Evolutionary conservation across 257 asterid genomes (phyloP).

Genomic region (Striga asiatica): DNA sequence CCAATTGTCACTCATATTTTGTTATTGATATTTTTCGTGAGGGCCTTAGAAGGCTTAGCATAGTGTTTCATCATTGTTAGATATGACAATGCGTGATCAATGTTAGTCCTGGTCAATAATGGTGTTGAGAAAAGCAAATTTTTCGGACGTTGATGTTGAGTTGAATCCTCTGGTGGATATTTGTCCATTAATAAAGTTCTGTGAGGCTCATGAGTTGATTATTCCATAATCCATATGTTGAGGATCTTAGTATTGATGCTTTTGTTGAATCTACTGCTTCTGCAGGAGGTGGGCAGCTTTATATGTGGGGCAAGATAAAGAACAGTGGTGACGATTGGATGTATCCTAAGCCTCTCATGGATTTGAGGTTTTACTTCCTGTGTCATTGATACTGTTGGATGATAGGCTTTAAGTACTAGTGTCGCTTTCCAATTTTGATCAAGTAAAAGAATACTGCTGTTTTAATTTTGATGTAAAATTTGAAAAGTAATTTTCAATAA

Average conservation of each 20-base stretch:
- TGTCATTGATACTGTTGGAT: slow-evolving; percentile 2
- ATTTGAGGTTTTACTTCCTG: slow-evolving; percentile 57
- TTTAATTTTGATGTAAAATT: too few relatives aligned
- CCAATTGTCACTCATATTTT: too few relatives aligned
- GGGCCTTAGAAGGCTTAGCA: too few relatives aligned
- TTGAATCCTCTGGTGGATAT: too few relatives aligned
- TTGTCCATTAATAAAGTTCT: not conserved
- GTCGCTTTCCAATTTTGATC: too few relatives aligned
- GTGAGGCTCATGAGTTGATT: not conserved
- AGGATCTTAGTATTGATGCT: not conserved
- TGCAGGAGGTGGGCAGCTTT: slow-evolving; percentile 96
- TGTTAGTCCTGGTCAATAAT: not conserved
- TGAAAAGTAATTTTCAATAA: too few relatives aligned
- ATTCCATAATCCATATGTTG: not conserved
- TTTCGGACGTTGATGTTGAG: not conserved
- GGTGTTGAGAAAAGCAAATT: not conserved
- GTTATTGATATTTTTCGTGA: too few relatives aligned
- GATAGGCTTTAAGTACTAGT: too few relatives aligned
- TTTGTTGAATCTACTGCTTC: slow-evolving; percentile 1
- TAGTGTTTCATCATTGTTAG: too few relatives aligned
- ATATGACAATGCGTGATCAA: slow-evolving; percentile 2
- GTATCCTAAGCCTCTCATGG: slow-evolving; percentile 98
- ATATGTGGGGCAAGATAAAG: slow-evolving; percentile 99
- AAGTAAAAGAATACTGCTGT: too few relatives aligned
- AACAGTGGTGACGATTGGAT: slow-evolving; percentile 91